These are phyloP conservation scores for Neurospora tetrasperma DNA, from an alignment of 495 filamentous ascomycete genomes.

Conservation along the genomic window DNA sequence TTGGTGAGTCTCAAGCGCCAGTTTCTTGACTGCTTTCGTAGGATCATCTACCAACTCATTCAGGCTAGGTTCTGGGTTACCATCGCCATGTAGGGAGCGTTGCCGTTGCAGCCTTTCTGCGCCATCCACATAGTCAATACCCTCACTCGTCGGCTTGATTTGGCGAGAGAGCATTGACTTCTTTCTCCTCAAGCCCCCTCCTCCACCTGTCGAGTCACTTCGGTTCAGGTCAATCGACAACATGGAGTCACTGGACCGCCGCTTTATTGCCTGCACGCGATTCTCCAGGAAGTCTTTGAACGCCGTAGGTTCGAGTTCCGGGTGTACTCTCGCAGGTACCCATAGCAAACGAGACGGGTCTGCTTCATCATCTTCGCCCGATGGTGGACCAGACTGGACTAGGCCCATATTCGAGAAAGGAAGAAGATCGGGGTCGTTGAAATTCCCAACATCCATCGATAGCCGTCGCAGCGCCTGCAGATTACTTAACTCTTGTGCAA, in stretches of 20 bases:
- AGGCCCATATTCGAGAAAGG: slow-evolving; percentile 56
- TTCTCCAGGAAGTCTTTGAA: slow-evolving; percentile 96
- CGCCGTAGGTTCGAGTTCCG: slow-evolving; percentile 88
- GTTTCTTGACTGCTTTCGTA: slow-evolving; percentile 52
- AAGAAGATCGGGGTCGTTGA: slow-evolving; percentile 87
- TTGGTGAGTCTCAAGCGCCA: slow-evolving; percentile 40
- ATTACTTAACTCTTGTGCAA: slow-evolving; percentile 92
- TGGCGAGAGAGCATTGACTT: slow-evolving; percentile 94
- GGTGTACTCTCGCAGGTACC: slow-evolving; percentile 91
- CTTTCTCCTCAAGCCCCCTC: slow-evolving; percentile 61
- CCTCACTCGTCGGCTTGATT: slow-evolving; percentile 62
- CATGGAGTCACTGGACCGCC: slow-evolving; percentile 64
- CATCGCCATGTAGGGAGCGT: slow-evolving; percentile 46
- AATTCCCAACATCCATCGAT: slow-evolving; percentile 94
- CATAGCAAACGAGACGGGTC: slow-evolving; percentile 85
- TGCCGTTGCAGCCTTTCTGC: slow-evolving; percentile 75
- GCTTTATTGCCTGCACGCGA: slow-evolving; percentile 76
- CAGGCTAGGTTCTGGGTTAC: slow-evolving; percentile 51
- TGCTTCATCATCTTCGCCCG: slow-evolving; percentile 68
- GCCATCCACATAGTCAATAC: slow-evolving; percentile 68
- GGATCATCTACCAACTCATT: slow-evolving; percentile 77
- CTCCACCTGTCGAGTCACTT: slow-evolving; percentile 36
- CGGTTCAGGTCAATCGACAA: slow-evolving; percentile 56
- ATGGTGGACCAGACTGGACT: slow-evolving; percentile 62
- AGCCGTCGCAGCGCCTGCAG: slow-evolving; percentile 89